phyloP scores from a whole-genome alignment of 805 yeast species.

The Grigorovia transvaalensis region DNA sequence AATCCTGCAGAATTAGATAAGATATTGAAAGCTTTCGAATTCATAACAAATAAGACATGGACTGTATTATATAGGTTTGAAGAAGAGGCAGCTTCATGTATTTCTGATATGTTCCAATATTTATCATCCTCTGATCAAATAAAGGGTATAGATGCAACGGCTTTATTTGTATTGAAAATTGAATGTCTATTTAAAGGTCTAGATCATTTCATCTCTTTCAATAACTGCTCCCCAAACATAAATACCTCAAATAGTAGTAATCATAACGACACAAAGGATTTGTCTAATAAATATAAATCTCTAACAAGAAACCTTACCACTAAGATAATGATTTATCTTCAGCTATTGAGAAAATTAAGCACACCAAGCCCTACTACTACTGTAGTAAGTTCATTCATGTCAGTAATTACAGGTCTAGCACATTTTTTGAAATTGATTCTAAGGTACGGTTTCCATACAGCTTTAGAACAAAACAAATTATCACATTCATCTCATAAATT shows the following conservation, averaged over 20 bases:
- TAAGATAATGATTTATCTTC: constrained; percentile 80
- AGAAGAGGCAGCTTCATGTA: constrained; percentile 79
- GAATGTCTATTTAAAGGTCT: constrained; percentile 70
- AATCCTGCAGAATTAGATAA: constrained; percentile 40
- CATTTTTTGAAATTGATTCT: constrained; percentile 83
- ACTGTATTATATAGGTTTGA: constrained; percentile 77
- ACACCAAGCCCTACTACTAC: constrained; percentile 26
- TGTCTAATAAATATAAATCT: constrained; percentile 7
- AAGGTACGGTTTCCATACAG: constrained; percentile 66
- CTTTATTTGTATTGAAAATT: constrained; percentile 58
- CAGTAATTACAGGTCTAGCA: constrained; percentile 82
- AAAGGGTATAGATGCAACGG: constrained; percentile 61
- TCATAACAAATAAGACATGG: constrained; percentile 61
- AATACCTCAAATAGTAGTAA: neutral
- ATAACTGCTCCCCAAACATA: neutral
- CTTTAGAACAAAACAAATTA: constrained; percentile 55
- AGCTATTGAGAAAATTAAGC: constrained; percentile 58
- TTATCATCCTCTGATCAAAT: constrained; percentile 65
- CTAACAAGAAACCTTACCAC: constrained; percentile 77
- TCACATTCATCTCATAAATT: constrained; percentile 51
- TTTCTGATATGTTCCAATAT: constrained; percentile 80
- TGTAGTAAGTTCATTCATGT: constrained; percentile 50
- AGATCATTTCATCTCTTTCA: constrained; percentile 36
- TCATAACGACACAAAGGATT: neutral
- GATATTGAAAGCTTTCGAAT: constrained; percentile 58